Conservation (phyloP, 352 stramenopile genomes). For the Globisporangium solare region DNA sequence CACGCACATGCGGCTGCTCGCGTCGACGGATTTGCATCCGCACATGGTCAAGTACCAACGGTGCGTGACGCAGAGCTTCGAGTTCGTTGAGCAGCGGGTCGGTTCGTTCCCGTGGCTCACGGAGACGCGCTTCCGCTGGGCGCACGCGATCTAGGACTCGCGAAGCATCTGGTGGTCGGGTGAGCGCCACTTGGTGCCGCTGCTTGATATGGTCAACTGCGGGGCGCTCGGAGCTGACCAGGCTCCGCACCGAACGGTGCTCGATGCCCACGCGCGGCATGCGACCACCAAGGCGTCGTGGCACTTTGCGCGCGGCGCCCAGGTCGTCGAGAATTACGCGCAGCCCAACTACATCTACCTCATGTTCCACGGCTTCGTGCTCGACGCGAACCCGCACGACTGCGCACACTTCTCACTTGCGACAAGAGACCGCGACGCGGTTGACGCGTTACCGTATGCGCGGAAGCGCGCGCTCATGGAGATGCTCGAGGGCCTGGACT, state of each 20-base stretch:
- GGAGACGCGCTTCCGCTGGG: slow-evolving; percentile 67
- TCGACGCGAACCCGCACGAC: slow-evolving; percentile 76
- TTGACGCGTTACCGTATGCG: slow-evolving; percentile 9
- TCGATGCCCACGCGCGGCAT: slow-evolving; percentile 14
- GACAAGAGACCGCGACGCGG: slow-evolving; percentile 3
- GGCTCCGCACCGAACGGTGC: slow-evolving; percentile 42
- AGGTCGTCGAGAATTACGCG: slow-evolving; percentile 93
- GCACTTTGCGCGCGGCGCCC: slow-evolving; percentile 50
- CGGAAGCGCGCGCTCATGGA: slow-evolving; percentile 14
- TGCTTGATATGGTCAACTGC: slow-evolving; percentile 95
- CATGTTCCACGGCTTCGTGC: slow-evolving; percentile 89
- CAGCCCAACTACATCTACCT: slow-evolving; percentile 94
- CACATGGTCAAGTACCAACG: slow-evolving; percentile 34
- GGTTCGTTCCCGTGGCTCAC: slow-evolving; percentile 42
- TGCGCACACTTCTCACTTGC: slow-evolving; percentile 68
- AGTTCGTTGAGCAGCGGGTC: slow-evolving; percentile 4
- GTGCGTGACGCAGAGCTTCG: slow-evolving; percentile 16
- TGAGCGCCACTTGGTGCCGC: slow-evolving; percentile 87
- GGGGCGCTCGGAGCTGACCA: slow-evolving; percentile 36
- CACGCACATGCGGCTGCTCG: slow-evolving; percentile 47
- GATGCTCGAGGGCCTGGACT: slow-evolving; percentile 17
- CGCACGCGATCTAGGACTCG: slow-evolving; percentile 83
- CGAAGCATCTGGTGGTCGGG: slow-evolving; percentile 92
- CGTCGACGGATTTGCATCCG: slow-evolving; percentile 34
- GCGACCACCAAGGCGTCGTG: slow-evolving; percentile 75